phyloP scores from a whole-genome alignment of 108 stramenopile species.

The Parmales sp. region DNA sequence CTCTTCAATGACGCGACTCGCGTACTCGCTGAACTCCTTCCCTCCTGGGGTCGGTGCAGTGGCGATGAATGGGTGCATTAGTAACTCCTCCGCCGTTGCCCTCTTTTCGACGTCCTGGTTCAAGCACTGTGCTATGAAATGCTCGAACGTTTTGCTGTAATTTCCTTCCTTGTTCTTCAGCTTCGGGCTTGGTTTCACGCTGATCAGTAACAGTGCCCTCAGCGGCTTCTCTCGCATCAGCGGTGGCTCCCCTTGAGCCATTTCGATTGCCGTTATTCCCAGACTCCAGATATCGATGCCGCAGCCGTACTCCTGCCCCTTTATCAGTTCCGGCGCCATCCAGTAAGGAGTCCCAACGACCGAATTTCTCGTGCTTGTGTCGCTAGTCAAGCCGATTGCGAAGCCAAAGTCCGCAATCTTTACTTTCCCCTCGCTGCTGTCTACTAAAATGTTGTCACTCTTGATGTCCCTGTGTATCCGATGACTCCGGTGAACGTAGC shows the following conservation, averaged over 20 bases:
- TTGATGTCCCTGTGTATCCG: conserved; percentile 59
- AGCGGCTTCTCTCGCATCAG: conserved; percentile 49
- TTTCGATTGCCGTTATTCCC: conserved; percentile 55
- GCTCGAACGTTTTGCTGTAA: conserved; percentile 38
- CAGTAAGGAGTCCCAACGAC: conserved; percentile 59
- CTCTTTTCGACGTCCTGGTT: conserved; percentile 27
- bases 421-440: conserved; percentile 28
- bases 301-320: conserved; percentile 40
- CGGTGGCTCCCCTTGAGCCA: conserved; percentile 57
- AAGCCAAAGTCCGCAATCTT: conserved; percentile 67
- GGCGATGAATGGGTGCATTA: conserved; percentile 47
- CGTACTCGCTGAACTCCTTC: no score
- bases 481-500: conserved; percentile 42
- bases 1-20: no score
- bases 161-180: conserved; percentile 26
- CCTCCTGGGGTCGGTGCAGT: not conserved
- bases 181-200: conserved; percentile 36
- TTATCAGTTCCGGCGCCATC: conserved; percentile 61
- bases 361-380: conserved; percentile 36
- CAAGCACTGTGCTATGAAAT: conserved; percentile 41
- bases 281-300: conserved; percentile 49
- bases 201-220: conserved; percentile 49
- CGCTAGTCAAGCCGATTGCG: conserved; percentile 39
- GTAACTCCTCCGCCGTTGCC: conserved; percentile 43
- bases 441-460: conserved; percentile 50